These are phyloP conservation scores for Claviceps humidiphila DNA, from an alignment of 2,329 filamentous ascomycete species.

Conservation along the genomic window DNA sequence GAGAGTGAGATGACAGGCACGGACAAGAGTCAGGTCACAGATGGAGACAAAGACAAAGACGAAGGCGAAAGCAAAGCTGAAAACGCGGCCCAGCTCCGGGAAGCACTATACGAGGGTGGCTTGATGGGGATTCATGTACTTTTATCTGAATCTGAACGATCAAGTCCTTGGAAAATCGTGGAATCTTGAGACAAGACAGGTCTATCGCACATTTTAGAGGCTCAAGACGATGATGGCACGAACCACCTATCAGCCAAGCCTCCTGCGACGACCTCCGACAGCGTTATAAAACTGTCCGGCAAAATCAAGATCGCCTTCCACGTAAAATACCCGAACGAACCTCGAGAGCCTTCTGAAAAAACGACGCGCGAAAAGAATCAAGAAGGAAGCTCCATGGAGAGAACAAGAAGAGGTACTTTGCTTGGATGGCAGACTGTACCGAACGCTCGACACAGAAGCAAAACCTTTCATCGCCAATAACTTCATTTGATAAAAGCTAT, in stretches of 20 bases:
- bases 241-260: too few species aligned
- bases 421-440: slow-evolving; percentile 10
- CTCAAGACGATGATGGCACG: too few species aligned
- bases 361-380: slow-evolving; percentile 7
- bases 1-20: too few species aligned
- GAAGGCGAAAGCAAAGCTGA: neutral
- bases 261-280: slow-evolving; percentile 12
- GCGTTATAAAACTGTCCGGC: slow-evolving; percentile 20
- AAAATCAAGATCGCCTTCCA: slow-evolving; percentile 18
- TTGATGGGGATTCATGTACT: neutral
- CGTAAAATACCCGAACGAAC: slow-evolving; percentile 19
- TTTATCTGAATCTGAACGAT: slow-evolving; percentile 16
- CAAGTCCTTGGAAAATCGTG: slow-evolving; percentile 24
- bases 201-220: too few species aligned
- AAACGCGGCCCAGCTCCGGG: neutral
- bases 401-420: slow-evolving; percentile 5
- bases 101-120: neutral
- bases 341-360: slow-evolving; percentile 18
- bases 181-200: slow-evolving; percentile 17
- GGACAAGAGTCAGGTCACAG: neutral
- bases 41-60: neutral
- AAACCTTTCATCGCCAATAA: too few species aligned
- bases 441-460: slow-evolving; percentile 9
- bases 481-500: too few species aligned
- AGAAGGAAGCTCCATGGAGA: too few species aligned